phyloP scores from a whole-genome alignment of 108 stramenopile genomes.

The Aureococcus anophagefferens region DNA sequence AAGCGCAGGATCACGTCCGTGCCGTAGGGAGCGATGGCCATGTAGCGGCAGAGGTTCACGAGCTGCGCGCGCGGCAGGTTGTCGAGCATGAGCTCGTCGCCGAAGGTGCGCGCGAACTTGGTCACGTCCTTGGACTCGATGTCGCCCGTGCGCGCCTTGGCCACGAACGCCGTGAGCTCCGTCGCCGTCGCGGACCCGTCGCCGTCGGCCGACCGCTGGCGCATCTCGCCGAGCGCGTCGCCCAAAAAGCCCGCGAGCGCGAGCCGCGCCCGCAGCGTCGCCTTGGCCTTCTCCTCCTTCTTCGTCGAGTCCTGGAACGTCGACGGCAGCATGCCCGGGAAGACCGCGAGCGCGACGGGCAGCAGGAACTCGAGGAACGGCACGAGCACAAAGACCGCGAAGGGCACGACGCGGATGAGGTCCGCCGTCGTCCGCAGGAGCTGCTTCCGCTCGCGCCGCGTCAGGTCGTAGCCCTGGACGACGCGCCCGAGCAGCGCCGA shows the following conservation, averaged over 20 bases:
- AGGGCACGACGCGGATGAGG: conserved; percentile 90
- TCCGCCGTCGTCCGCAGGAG: conserved; percentile 86
- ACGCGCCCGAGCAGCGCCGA: conserved; percentile 61
- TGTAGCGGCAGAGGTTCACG: conserved; percentile 87
- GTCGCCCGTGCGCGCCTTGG: conserved; percentile 75
- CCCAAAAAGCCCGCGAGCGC: conserved; percentile 38
- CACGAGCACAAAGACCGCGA: conserved; percentile 89
- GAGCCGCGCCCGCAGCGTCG: conserved; percentile 24
- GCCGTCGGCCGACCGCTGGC: conserved; percentile 20
- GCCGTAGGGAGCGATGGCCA: conserved; percentile 88
- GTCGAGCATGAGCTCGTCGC: conserved; percentile 94
- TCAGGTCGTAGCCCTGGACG: conserved; percentile 69
- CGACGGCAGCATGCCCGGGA: conserved; percentile 97
- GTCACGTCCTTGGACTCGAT: conserved; percentile 73
- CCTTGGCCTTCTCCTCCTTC: conserved; percentile 91
- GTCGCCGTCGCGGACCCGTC: conserved; percentile 23
- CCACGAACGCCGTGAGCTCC: conserved; percentile 73
- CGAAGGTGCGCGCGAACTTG: conserved; percentile 68
- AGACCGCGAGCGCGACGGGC: conserved; percentile 87
- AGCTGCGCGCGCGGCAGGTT: conserved; percentile 93
- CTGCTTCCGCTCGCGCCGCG: conserved; percentile 90
- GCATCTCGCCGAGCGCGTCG: conserved; percentile 39
- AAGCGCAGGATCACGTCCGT: conserved; percentile 81
- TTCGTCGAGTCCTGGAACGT: conserved; percentile 94
- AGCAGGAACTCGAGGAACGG: conserved; percentile 96